Evolutionary conservation across 345 rosid species (phyloP), one percentile per base, ranked within the genome.

Genomic region (Arabis alpina): DNA sequence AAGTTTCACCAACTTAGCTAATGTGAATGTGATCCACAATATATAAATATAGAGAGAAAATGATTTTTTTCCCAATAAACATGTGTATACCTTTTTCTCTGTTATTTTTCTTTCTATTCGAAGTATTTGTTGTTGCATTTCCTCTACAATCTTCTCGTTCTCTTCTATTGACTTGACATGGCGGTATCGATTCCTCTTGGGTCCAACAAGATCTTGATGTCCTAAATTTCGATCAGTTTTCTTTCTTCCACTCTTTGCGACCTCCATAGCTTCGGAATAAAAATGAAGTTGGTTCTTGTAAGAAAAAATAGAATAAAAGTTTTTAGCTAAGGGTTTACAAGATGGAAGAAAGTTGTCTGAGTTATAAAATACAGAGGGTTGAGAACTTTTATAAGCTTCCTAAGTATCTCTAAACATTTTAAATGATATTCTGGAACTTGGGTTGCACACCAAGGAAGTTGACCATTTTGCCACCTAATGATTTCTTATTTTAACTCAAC

Each of bases 371-470:
- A 24, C 8, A 15, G 25, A 55, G 62, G 0, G 45, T 10, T 19
- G 32, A 39, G 19, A 28, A 8, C 48, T 12, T 25, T 59, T 1
- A 57, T 56, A 56, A 55, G 14, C 61, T 15, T 36, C 4, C 9
- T 14, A 36, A 36, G 47, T 57, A 16, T 43, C 55, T 16, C 11
- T 36, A 49, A 3, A 7, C 32, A 12, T 34, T 49, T 4, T 19
- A 11, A 16, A 49, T 19, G 6, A n/a, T 34, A 4, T 45, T 7
- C 19, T 32, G 6, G 6, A 68, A 47, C 50, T 19, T 19, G 23
- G 23, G 23, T 57, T 68, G 73, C 73, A 68, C 48, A 11, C 56
- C 45, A 68, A 68, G 73, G 10, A 47, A 68, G 73, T 68, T 68
- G 64, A 45, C 72, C 44, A 23, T 24, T 36, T 44, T 41, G 61